These are phyloP conservation scores for Trichoderma koningii DNA, from an alignment of 2,329 filamentous ascomycete genomes.

Conservation along the genomic window DNA sequence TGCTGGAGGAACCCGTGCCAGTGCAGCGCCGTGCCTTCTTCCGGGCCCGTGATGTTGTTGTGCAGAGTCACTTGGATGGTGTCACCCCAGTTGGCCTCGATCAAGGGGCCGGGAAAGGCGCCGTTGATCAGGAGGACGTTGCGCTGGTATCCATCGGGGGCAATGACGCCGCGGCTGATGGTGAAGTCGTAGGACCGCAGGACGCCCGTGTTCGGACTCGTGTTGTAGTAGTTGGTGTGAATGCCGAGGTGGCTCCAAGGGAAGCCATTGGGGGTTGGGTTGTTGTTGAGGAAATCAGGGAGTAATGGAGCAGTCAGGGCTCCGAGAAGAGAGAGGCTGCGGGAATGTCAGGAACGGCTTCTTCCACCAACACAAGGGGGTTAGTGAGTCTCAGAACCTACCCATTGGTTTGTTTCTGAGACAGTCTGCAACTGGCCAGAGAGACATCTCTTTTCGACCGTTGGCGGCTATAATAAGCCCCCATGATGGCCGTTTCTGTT, in stretches of 20 bases:
- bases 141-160: slow-evolving; percentile 58
- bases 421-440: slow-evolving; percentile 29
- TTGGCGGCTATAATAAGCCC: slow-evolving; percentile 6
- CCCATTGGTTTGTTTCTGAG: slow-evolving; percentile 46
- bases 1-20: slow-evolving; percentile 58
- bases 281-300: slow-evolving; percentile 50
- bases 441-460: slow-evolving; percentile 4
- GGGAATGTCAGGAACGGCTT: neutral
- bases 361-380: neutral
- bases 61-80: slow-evolving; percentile 65
- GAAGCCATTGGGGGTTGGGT: slow-evolving; percentile 51
- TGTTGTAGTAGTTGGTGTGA: slow-evolving; percentile 53
- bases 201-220: slow-evolving; percentile 55
- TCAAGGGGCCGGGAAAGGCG: slow-evolving; percentile 66
- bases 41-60: slow-evolving; percentile 62
- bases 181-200: slow-evolving; percentile 58
- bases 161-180: slow-evolving; percentile 52
- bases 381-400: slow-evolving; percentile 29
- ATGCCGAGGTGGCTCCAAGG: slow-evolving; percentile 55
- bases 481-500: slow-evolving; percentile 20
- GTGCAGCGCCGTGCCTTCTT: slow-evolving; percentile 53
- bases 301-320: slow-evolving; percentile 44
- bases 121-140: slow-evolving; percentile 63
- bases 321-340: slow-evolving; percentile 45
- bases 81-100: slow-evolving; percentile 66